Conservation (phyloP, 2,329 filamentous ascomycete species). For the Alternaria arbusti region DNA sequence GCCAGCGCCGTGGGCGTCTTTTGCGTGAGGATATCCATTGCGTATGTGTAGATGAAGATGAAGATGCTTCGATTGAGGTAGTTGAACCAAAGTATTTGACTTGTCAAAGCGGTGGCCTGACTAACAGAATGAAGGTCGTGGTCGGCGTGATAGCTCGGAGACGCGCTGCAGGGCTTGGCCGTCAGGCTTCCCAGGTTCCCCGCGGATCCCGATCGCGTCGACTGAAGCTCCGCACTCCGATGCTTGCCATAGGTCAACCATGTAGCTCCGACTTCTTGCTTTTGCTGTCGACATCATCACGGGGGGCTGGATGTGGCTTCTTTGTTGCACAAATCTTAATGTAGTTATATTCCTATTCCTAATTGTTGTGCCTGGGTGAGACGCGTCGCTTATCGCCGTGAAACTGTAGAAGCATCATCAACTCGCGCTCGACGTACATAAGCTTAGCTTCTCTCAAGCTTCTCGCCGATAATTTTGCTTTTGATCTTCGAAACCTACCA, state of each 20-base stretch:
- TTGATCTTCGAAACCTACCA: background rate
- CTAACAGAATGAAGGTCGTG: background rate
- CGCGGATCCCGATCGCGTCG: slow-evolving; percentile 5
- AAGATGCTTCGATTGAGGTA: background rate
- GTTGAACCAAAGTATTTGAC: too few relatives aligned
- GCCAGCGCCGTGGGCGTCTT: slow-evolving; percentile 47
- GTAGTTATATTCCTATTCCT: background rate
- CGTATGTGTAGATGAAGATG: background rate
- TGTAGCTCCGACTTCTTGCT: background rate
- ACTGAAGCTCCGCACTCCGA: background rate
- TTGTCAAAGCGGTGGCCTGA: background rate
- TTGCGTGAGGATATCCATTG: slow-evolving; percentile 36
- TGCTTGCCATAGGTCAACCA: background rate
- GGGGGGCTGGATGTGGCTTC: background rate
- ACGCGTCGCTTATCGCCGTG: slow-evolving; percentile 9
- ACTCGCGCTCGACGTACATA: background rate
- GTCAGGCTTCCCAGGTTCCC: slow-evolving; percentile 1
- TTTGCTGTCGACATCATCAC: background rate
- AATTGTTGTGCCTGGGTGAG: slow-evolving; percentile 1
- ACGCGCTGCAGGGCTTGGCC: slow-evolving; percentile 1
- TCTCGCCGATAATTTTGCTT: background rate
- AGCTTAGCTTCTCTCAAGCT: background rate
- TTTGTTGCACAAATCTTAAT: background rate
- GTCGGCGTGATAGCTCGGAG: background rate
- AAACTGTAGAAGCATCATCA: slow-evolving; percentile 13